A percentile compares a stretch with the other conserved stretches of the same genome.
phyloP scores from a whole-genome alignment of 179 eudicot genomes.

The Silene noctiflora region DNA sequence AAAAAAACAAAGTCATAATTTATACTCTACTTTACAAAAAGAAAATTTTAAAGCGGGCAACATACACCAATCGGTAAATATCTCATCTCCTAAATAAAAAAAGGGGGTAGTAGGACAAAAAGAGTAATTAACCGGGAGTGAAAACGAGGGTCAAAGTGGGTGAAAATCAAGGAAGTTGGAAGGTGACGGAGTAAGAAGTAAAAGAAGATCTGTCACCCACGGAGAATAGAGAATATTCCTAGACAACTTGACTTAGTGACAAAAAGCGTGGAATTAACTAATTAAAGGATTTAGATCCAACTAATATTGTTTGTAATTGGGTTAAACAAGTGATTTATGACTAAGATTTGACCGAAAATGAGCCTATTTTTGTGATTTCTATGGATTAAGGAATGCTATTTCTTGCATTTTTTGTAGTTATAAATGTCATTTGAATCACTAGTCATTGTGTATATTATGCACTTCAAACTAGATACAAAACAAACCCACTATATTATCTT shows the following conservation, averaged over 20 bases:
- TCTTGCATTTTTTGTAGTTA: not conserved
- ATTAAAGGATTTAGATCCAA: not conserved
- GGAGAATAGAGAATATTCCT: slow-evolving; percentile 5
- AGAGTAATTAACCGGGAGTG: not conserved
- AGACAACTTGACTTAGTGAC: not conserved
- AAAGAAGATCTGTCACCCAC: slow-evolving; percentile 30
- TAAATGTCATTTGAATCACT: not conserved
- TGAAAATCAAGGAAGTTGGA: slow-evolving; percentile 39
- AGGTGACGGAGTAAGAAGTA: slow-evolving; percentile 31
- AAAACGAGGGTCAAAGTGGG: slow-evolving; percentile 26
- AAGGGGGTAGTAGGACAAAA: slow-evolving; percentile 4
- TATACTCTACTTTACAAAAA: too few species aligned
- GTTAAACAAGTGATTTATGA: not conserved
- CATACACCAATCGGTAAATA: too few species aligned
- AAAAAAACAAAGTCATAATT: too few species aligned
- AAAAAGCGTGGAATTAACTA: not conserved
- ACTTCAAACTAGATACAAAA: not conserved
- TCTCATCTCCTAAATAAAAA: too few species aligned
- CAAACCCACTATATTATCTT: not conserved
- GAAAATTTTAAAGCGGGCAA: too few species aligned
- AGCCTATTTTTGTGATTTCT: too few species aligned
- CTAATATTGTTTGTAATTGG: too few species aligned
- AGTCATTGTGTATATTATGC: not conserved
- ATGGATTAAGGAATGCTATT: too few species aligned
- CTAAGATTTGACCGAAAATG: too few species aligned